These are phyloP conservation scores for Xylariaceae sp. DNA, from an alignment of 2,329 filamentous ascomycete genomes.

Conservation along the genomic window DNA sequence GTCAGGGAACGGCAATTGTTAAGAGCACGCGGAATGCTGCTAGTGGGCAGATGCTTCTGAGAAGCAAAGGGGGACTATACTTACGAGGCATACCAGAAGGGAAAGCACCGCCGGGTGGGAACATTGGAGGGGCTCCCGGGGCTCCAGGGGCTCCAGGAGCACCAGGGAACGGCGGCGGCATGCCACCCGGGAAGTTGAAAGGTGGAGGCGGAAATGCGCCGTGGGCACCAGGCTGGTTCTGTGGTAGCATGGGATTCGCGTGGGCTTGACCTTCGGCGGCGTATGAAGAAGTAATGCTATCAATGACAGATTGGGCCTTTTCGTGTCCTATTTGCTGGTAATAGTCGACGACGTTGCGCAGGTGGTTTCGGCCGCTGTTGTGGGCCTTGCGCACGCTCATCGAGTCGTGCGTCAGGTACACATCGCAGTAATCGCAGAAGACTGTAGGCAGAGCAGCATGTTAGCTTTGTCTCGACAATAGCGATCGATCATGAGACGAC, in stretches of 20 bases:
- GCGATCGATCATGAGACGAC: conserved; percentile 5
- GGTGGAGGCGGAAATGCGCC: conserved; percentile 46
- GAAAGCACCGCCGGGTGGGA: conserved; percentile 39
- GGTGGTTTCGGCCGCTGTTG: conserved; percentile 92
- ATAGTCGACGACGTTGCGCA: conserved; percentile 97
- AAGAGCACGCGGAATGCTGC: neutral
- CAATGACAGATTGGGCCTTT: conserved; percentile 97
- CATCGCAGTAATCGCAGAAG: conserved; percentile 98
- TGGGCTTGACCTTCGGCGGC: conserved; percentile 86
- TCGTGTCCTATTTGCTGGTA: conserved; percentile 99
- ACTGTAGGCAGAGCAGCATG: conserved; percentile 43
- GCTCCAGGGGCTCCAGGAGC: conserved; percentile 37
- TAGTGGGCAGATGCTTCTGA: conserved; percentile 4
- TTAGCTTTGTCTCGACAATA: conserved; percentile 19
- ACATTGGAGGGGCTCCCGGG: conserved; percentile 51
- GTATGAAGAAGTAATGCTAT: conserved; percentile 95
- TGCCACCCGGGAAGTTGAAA: conserved; percentile 60
- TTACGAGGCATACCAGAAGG: conserved; percentile 51
- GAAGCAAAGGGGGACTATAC: conserved; percentile 22
- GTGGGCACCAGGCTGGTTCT: conserved; percentile 58
- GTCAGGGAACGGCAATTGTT: conserved; percentile 12
- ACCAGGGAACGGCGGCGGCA: conserved; percentile 34
- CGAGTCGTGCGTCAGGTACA: conserved; percentile 98
- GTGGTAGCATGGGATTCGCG: conserved; percentile 76
- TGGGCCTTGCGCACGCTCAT: conserved; percentile 99